Evolutionary conservation across 176 grass and related monocot genomes (phyloP).

Genomic region (Canna indica): DNA sequence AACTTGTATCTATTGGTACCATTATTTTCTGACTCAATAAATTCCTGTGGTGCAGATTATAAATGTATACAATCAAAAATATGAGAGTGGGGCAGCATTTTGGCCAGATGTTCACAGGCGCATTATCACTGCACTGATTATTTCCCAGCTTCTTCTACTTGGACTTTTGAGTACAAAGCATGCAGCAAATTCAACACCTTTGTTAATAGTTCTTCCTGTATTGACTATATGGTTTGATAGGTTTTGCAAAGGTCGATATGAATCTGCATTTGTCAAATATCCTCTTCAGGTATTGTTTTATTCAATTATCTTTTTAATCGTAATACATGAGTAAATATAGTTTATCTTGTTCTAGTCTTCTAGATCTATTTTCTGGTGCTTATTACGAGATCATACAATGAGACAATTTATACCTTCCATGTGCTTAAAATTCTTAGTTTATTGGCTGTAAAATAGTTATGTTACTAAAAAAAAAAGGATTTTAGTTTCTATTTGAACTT

Average conservation of each 20-base stretch:
- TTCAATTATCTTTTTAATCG: background rate
- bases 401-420: no score
- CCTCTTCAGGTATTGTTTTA: constrained; percentile 15
- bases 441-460: no score
- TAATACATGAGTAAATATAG: no score
- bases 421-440: no score
- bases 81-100: constrained; percentile 16
- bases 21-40: no score
- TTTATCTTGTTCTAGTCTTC: no score
- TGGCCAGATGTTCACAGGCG: constrained; percentile 18
- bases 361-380: no score
- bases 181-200: background rate
- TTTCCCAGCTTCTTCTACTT: constrained; percentile 17
- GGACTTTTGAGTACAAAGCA: constrained; percentile 15
- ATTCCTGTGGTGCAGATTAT: constrained; percentile 6
- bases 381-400: no score
- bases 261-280: constrained; percentile 19
- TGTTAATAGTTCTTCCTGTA: constrained; percentile 4
- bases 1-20: no score
- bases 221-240: constrained; percentile 16
- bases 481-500: no score
- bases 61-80: constrained; percentile 14
- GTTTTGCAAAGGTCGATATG: constrained; percentile 12
- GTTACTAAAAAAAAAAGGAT: no score
- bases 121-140: constrained; percentile 11